phyloP scores from a whole-genome alignment of 2,329 filamentous ascomycete species.

The Sporothrix phasma region DNA sequence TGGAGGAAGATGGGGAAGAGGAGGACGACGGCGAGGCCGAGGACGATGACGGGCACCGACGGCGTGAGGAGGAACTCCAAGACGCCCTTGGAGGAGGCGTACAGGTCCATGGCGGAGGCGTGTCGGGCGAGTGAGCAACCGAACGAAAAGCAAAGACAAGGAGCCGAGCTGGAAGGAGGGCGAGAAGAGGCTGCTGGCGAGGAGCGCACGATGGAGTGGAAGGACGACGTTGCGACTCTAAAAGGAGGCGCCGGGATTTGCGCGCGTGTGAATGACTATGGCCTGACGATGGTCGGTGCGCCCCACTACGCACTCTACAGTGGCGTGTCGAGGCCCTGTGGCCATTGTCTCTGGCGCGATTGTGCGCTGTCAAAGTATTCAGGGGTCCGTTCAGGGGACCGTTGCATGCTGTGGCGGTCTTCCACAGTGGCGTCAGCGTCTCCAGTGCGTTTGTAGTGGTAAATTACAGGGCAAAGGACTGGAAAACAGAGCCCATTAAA shows the following conservation, averaged over 20 bases:
- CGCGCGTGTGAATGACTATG: background rate
- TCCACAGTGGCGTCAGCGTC: background rate
- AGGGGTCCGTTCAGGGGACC: too few species aligned
- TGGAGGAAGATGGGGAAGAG: conserved; percentile 70
- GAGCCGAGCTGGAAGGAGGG: too few species aligned
- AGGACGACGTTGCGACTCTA: background rate
- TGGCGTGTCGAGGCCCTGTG: background rate
- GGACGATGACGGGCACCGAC: conserved; percentile 50
- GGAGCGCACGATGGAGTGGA: background rate
- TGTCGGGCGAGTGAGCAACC: background rate
- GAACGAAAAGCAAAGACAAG: background rate
- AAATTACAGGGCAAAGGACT: background rate
- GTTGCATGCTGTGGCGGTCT: background rate
- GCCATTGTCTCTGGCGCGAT: background rate
- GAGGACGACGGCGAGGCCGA: conserved; percentile 62
- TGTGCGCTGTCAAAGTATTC: background rate
- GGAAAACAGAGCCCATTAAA: background rate
- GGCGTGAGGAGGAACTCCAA: conserved; percentile 49
- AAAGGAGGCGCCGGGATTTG: background rate
- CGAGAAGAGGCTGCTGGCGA: background rate
- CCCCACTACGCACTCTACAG: conserved; percentile 5
- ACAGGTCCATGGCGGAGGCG: conserved; percentile 22
- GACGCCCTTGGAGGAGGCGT: conserved; percentile 23
- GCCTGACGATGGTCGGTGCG: background rate
- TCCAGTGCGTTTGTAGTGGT: background rate